Base-by-base conservation (phyloP, 805 yeast genomes). In the Candida quercuum region DNA sequence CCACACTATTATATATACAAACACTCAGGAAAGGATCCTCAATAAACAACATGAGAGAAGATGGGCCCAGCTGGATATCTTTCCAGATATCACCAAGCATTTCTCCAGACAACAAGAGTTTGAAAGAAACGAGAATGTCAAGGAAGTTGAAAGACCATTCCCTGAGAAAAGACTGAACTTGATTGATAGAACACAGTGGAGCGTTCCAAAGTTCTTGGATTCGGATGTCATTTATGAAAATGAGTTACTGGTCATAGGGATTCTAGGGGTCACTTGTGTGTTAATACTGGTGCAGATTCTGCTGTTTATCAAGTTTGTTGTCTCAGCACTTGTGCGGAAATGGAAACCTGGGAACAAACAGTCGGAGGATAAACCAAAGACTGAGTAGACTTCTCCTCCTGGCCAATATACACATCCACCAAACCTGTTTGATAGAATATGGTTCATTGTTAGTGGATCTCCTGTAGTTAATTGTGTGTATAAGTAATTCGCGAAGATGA, bases 1-100 rank as follows among this genome's bases (percentile, higher is more conserved):
- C 42, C 72, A 71, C 38, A 66, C 87, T 2, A 60, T 88, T 2
- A 56, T 86, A 2, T 64, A 78, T 40, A 76, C 88, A 0, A 67
- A 81, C 0, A 32, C 57, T 10, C 48, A 53, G 4, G 56, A 64
- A 3, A 40, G 39, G 3, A 44, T 48, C 3, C 49, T 52, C n/a
- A 56, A 55, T 33, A 43, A 21, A 28, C 40, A 31, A 28, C 44
- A 44, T 36, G 71, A 40, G 44, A 55, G 33, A 36, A 52, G 51
- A 35, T 60, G 58, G 64, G 66, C 24, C 39, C 60, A 43, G 36
- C 54, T 51, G 36, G 66, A 64, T 38, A 66, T 80, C 2, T 82
- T 83, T 51, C 67, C 76, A 22, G 80, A 76, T 49, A 64, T 81
- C 3, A 64, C 81, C 4, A 51, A 63, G 3, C 76, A 77, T 45